Evolutionary conservation across 305 asterid genomes (phyloP), one percentile per base, ranked within the genome.

Genomic region (Vinca major): DNA sequence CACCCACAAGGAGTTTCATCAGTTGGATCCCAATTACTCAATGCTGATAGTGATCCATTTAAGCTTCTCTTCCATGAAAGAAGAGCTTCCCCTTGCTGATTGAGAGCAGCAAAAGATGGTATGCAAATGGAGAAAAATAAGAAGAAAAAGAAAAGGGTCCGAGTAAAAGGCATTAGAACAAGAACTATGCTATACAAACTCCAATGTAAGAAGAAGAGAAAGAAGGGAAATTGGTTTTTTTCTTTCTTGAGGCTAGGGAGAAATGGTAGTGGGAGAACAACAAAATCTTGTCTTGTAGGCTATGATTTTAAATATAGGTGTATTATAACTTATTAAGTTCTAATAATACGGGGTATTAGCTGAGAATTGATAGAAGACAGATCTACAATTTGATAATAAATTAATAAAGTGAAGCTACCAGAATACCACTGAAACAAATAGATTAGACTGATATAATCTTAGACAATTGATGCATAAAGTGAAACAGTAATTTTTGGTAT

Each of bases 211-310:
- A 71, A 6, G 48, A 68, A 76, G 75, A 70, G 76, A 76, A 75
- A 75, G 77, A 72, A 40, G 44, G 44, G 44, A 6, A 40, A 2
- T 40, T 40, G 44, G 4, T 4, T 56, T 54, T 45, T 54, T 74
- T 71, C 82, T n/a, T n/a, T n/a, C n/a, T n/a, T n/a, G n/a, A 79
- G 79, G 83, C 83, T 83, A 69, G 91, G 92, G 92, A 75, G 88
- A 81, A 82, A 77, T 84, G 72, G 73, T 6, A 40, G 6, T 73
- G 81, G 74, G 84, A 79, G 85, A 87, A 82, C 80, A 81, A 71
- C 83, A 76, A 83, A 75, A 80, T 71, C 95, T 88, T 88, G 89
- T 83, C 80, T 80, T 84, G 90, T 78, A 84, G 80, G 86, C 67
- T 77, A 69, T 73, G 71, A 62, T 79, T 77, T 66, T 73, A 70